A percentile compares a stretch with the other conserved stretches of the same genome.
Evolutionary conservation across 2,329 filamentous ascomycete species (phyloP).

Genomic region (Colletotrichum graminicola): DNA sequence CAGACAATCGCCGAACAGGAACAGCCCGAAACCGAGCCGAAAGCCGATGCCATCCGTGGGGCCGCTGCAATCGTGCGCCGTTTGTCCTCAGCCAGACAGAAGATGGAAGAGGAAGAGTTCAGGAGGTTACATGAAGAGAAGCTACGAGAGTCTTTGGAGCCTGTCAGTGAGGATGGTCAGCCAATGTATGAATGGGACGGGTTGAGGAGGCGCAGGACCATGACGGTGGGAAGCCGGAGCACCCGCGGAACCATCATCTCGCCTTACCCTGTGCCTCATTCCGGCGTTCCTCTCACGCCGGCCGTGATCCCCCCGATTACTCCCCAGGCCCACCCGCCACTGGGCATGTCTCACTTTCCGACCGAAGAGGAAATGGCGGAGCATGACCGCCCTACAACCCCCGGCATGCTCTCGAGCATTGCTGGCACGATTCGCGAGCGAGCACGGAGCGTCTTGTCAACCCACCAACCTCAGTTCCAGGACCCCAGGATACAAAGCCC

Average conservation of each 20-base stretch:
- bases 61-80: conserved; percentile 88
- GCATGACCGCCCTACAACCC: conserved; percentile 61
- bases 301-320: conserved; percentile 33
- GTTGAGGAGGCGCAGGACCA: conserved; percentile 77
- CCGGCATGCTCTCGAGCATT: conserved; percentile 66
- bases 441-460: conserved; percentile 56
- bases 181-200: conserved; percentile 88
- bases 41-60: conserved; percentile 95
- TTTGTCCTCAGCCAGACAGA: conserved; percentile 80
- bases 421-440: conserved; percentile 67
- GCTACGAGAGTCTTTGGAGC: conserved; percentile 75
- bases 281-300: conserved; percentile 46
- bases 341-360: conserved; percentile 90
- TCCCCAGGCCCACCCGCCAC: conserved; percentile 71
- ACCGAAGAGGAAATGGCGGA: conserved; percentile 72
- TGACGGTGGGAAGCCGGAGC: conserved; percentile 55
- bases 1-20: conserved; percentile 95
- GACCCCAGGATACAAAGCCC: conserved; percentile 62
- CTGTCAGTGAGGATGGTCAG: conserved; percentile 82
- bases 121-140: conserved; percentile 85
- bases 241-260: conserved; percentile 38
- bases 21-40: conserved; percentile 95
- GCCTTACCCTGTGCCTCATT: conserved; percentile 22
- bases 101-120: conserved; percentile 84
- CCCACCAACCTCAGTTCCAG: conserved; percentile 56